A percentile compares a stretch with the other conserved stretches of the same genome.
These are phyloP conservation scores for Aspergillus proliferans DNA, from an alignment of 2,329 filamentous ascomycete genomes.

Conservation along the genomic window DNA sequence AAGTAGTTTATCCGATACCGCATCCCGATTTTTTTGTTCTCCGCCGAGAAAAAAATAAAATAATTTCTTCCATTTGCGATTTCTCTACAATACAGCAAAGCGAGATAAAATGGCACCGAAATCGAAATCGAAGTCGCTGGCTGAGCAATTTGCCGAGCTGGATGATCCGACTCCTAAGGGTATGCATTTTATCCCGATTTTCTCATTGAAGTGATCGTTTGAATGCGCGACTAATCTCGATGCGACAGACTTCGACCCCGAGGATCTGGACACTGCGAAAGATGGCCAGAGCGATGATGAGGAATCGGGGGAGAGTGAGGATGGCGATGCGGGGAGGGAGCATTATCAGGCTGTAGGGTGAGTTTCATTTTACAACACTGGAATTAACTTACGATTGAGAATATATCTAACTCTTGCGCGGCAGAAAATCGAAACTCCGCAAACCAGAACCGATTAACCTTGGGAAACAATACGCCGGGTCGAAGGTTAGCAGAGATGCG, in stretches of 20 bases:
- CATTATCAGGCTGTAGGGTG: slow-evolving; percentile 77
- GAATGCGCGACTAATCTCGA: neutral
- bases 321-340: slow-evolving; percentile 61
- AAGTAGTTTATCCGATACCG: slow-evolving; percentile 8
- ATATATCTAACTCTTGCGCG: slow-evolving; percentile 6
- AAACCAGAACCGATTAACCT: slow-evolving; percentile 63
- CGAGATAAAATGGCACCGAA: slow-evolving; percentile 39
- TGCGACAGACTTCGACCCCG: slow-evolving; percentile 70
- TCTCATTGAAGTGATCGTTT: neutral
- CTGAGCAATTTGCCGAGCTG: slow-evolving; percentile 56
- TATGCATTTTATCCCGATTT: slow-evolving; percentile 25
- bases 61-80: neutral
- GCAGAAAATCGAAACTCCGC: slow-evolving; percentile 73
- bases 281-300: slow-evolving; percentile 49
- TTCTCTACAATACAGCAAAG: slow-evolving; percentile 2
- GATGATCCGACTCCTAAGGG: slow-evolving; percentile 59
- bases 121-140: slow-evolving; percentile 55
- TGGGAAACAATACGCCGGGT: slow-evolving; percentile 74
- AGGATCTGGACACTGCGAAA: slow-evolving; percentile 56
- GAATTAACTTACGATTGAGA: slow-evolving; percentile 1
- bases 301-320: slow-evolving; percentile 39
- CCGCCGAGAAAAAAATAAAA: neutral
- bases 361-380: slow-evolving; percentile 10
- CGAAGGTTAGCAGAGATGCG: slow-evolving; percentile 64
- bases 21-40: slow-evolving; percentile 7